Evolutionary conservation across 1,139 yeast species (phyloP).

Genomic region (Dujonia santamariae): DNA sequence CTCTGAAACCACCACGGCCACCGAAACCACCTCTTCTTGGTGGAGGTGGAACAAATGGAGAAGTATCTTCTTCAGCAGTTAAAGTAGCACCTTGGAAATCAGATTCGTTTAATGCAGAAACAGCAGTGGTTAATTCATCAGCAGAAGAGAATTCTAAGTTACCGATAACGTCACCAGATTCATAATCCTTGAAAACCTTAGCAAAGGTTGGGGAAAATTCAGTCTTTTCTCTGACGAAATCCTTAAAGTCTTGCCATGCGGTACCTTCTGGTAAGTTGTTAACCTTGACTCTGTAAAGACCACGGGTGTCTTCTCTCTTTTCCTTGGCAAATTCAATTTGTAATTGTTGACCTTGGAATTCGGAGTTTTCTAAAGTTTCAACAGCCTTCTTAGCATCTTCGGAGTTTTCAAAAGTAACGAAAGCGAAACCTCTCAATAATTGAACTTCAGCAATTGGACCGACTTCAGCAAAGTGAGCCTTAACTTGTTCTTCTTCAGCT

Average conservation of each 20-base stretch:
- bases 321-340: conserved; percentile 69
- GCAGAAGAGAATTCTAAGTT: conserved; percentile 74
- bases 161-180: conserved; percentile 64
- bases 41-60: conserved; percentile 70
- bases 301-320: conserved; percentile 57
- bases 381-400: conserved; percentile 68
- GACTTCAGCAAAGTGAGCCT: conserved; percentile 60
- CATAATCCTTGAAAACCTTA: conserved; percentile 62
- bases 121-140: conserved; percentile 70
- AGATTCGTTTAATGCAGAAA: conserved; percentile 65
- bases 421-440: conserved; percentile 73
- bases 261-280: conserved; percentile 69
- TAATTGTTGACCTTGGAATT: conserved; percentile 60
- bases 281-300: conserved; percentile 69
- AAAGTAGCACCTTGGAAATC: conserved; percentile 68
- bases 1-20: conserved; percentile 39
- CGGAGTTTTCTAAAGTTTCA: conserved; percentile 56
- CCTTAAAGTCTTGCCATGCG: conserved; percentile 85
- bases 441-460: conserved; percentile 70
- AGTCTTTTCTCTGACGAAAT: conserved; percentile 69
- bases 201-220: conserved; percentile 67
- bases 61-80: conserved; percentile 74
- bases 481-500: conserved; percentile 55
- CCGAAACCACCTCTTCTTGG: conserved; percentile 54
- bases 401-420: conserved; percentile 63